These are phyloP conservation scores for Phytophthora syringae DNA, from an alignment of 352 stramenopile species.

Conservation along the genomic window DNA sequence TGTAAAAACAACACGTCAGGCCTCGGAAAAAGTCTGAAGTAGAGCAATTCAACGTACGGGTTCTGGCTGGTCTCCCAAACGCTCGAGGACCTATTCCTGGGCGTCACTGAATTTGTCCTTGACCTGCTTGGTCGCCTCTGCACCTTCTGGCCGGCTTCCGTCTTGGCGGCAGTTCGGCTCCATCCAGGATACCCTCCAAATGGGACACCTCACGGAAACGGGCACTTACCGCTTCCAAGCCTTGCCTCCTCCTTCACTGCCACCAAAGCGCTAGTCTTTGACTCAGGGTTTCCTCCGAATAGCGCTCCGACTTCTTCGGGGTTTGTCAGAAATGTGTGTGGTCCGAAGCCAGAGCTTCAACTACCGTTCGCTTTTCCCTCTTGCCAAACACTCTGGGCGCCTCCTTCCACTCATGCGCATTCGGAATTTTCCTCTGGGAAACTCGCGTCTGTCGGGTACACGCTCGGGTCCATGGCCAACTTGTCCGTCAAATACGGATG, in stretches of 20 bases:
- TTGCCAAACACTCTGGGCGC: constrained; percentile 80
- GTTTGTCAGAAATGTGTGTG: constrained; percentile 52
- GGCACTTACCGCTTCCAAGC: constrained; percentile 95
- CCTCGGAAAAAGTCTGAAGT: not conserved
- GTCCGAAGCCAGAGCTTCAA: constrained; percentile 77
- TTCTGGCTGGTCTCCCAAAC: constrained; percentile 99
- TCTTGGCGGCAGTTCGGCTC: constrained; percentile 80
- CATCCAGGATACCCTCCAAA: constrained; percentile 91
- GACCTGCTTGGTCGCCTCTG: constrained; percentile 74
- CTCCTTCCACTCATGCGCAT: constrained; percentile 79
- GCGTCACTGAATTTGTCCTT: constrained; percentile 86
- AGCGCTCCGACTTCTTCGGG: constrained; percentile 40
- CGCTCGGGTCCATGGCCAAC: constrained; percentile 61
- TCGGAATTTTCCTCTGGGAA: constrained; percentile 89
- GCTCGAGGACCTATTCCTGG: constrained; percentile 89
- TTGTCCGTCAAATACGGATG: constrained; percentile 79
- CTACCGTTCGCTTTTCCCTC: constrained; percentile 72
- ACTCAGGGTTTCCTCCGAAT: constrained; percentile 55
- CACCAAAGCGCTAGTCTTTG: constrained; percentile 74
- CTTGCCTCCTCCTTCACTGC: constrained; percentile 94
- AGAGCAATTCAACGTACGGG: constrained; percentile 70
- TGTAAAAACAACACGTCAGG: constrained; percentile 2
- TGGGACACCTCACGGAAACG: constrained; percentile 94
- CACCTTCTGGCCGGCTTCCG: constrained; percentile 77
- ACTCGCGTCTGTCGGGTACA: constrained; percentile 79